Evolutionary conservation across 2,329 filamentous ascomycete genomes (phyloP).

Genomic region (Fusarium chuoi): DNA sequence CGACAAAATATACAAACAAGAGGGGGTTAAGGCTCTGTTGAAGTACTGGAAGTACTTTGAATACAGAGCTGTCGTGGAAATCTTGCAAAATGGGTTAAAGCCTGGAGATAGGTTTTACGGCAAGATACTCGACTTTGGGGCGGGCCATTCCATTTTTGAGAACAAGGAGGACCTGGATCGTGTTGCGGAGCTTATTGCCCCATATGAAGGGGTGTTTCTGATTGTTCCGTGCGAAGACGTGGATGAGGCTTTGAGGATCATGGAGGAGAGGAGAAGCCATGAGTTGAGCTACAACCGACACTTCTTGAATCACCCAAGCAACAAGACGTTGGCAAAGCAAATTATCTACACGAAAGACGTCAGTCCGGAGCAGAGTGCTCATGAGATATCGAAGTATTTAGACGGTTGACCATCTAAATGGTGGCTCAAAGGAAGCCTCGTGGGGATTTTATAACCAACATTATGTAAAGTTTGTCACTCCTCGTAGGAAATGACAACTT

Average conservation of each 20-base stretch:
- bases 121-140: background rate
- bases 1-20: background rate
- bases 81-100: background rate
- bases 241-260: background rate
- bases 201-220: background rate
- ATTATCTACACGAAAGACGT: background rate
- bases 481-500: fast-evolving
- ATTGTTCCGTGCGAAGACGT: background rate
- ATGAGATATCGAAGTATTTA: background rate
- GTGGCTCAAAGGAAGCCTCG: fast-evolving
- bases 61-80: background rate
- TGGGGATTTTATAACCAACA: background rate
- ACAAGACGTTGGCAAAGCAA: background rate
- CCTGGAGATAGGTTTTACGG: background rate
- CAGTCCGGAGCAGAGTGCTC: fast-evolving
- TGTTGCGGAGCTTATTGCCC: fast-evolving
- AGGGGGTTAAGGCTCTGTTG: background rate
- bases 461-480: background rate
- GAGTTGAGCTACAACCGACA: background rate
- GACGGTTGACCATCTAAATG: fast-evolving
- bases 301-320: background rate
- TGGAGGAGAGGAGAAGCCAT: background rate
- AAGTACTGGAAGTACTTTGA: background rate
- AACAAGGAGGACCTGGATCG: background rate
- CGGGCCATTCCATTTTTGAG: background rate